phyloP scores from a whole-genome alignment of 176 grass and related monocot species.

The Panicum miliaceum region DNA sequence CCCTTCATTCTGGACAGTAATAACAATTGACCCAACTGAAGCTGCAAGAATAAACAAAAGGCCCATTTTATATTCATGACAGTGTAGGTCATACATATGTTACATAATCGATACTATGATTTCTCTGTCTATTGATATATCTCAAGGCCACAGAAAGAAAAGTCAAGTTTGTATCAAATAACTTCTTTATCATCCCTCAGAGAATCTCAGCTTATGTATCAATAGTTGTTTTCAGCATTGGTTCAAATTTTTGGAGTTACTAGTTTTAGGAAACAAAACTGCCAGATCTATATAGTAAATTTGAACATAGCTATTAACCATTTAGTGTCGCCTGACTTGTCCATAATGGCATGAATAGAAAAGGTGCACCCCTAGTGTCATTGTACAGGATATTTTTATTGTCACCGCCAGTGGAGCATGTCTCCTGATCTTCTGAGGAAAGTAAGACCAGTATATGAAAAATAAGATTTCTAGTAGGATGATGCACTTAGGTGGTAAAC shows the following conservation, averaged over 20 bases:
- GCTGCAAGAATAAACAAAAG: conserved; percentile 50
- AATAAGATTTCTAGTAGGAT: conserved; percentile 15
- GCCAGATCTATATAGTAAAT: background rate
- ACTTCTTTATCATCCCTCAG: background rate
- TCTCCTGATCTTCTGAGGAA: conserved; percentile 2
- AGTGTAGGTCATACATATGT: background rate
- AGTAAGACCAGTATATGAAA: conserved; percentile 25
- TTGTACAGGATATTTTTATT: background rate
- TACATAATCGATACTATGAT: conserved; percentile 17
- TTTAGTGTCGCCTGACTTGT: background rate
- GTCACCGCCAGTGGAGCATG: background rate
- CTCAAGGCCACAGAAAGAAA: conserved; percentile 17
- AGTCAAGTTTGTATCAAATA: conserved; percentile 2
- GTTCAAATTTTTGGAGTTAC: background rate
- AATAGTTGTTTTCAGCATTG: background rate
- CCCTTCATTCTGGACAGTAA: conserved; percentile 55
- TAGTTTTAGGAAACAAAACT: background rate
- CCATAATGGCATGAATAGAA: background rate
- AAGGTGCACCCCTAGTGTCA: background rate
- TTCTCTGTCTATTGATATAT: conserved; percentile 6
- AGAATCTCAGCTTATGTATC: background rate
- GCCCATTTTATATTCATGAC: background rate
- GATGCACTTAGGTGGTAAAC: background rate
- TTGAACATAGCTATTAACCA: conserved; percentile 12
- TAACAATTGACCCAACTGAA: conserved; percentile 45